Evolutionary conservation across 352 stramenopile species (phyloP), one percentile per base, ranked within the genome.

Genomic region (Phytophthora pseudosyringae): DNA sequence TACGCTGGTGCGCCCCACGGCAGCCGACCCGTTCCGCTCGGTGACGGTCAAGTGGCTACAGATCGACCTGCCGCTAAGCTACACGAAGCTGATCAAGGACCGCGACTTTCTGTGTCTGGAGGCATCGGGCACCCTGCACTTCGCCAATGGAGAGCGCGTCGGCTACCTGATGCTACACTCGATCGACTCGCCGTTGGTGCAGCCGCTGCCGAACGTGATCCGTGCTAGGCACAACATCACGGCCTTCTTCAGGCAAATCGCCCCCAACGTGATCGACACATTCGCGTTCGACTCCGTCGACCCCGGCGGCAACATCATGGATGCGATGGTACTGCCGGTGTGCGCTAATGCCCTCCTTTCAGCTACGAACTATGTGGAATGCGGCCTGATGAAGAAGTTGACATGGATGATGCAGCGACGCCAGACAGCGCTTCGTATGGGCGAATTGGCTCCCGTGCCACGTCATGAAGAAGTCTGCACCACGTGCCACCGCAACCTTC

Each of bases 161-260:
- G 82, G 82, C n/a, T 91, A 78, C 70, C 62, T 86, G 35, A 66
- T 91, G 21, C 68, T 85, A 43, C 82, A 88, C 63, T 88, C 78
- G 26, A 74, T 90, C 11, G 60, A 77, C 11, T 82, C 85, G 28
- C 69, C 71, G 0, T 45, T 80, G 29, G 72, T 76, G 1, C 66
- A 69, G 2, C 29, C 60, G 11, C 66, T 86, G 10, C 57, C 63
- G 12, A 56, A 71, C 32, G 53, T 69, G 28, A 63, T 81, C 26
- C 75, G 80, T 12, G 75, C 57, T 1, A 73, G 67, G 26, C 53
- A 82, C 28, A 78, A 72, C 11, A 44, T 80, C 3, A 81, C 70
- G 9, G 68, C 54, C 1, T 61, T 89, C 39, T 86, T 76, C 52
- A 73, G 78, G 1, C 80, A 87, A 51, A 57, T 69, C 33, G 67